Percentiles rank a stretch among this genome's conserved stretches.
These are phyloP conservation scores for Ilex asprella DNA, from an alignment of 257 asterid genomes.

Conservation along the genomic window DNA sequence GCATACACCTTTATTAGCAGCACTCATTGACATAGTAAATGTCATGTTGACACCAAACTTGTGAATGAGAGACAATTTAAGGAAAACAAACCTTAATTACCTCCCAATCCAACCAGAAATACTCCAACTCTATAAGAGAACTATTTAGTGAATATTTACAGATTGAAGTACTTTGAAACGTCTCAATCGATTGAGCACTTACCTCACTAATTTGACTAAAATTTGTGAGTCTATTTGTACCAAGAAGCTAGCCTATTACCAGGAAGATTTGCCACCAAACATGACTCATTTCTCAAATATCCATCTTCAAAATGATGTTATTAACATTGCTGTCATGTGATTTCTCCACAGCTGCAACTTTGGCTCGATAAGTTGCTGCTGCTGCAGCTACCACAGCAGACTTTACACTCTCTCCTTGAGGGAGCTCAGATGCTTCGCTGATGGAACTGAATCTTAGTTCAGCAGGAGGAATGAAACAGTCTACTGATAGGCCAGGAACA, in stretches of 20 bases:
- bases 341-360: slow-evolving; percentile 29
- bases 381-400: slow-evolving; percentile 16
- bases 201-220: neutral
- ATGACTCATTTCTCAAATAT: neutral
- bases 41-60: neutral
- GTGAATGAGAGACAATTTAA: too few relatives aligned
- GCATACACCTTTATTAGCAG: neutral
- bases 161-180: neutral
- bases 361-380: slow-evolving; percentile 28
- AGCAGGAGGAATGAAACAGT: slow-evolving; percentile 50
- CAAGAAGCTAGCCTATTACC: slow-evolving; percentile 21
- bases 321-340: slow-evolving; percentile 11
- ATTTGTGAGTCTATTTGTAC: slow-evolving; percentile 12
- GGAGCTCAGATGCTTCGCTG: slow-evolving; percentile 30
- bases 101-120: neutral
- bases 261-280: slow-evolving; percentile 1
- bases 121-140: neutral
- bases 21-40: too few relatives aligned
- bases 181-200: neutral
- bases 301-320: slow-evolving; percentile 19
- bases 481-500: slow-evolving; percentile 38
- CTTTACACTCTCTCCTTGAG: slow-evolving; percentile 27
- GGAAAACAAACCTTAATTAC: neutral
- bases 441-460: slow-evolving; percentile 28
- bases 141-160: neutral